Evolutionary conservation across 495 filamentous ascomycete genomes (phyloP).

Genomic region (Glutinoglossum americanum): DNA sequence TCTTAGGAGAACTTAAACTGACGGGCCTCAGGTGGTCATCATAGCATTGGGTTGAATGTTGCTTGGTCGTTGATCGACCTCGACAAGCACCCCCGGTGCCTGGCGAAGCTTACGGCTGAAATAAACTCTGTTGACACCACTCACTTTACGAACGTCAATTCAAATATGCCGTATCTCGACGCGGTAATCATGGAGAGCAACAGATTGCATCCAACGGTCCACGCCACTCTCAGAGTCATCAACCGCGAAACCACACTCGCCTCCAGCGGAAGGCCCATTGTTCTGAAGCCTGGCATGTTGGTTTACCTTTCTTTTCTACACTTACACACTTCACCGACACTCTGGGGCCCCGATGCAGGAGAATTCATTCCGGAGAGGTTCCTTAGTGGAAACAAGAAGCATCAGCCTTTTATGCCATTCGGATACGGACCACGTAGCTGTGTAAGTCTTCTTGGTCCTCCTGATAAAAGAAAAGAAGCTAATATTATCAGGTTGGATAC

Average conservation of each 20-base stretch:
- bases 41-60: slow-evolving; percentile 6
- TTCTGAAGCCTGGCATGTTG: slow-evolving; percentile 10
- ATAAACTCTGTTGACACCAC: slow-evolving; percentile 8
- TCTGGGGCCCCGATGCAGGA: slow-evolving; percentile 7
- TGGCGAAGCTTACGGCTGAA: slow-evolving; percentile 5
- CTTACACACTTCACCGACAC: slow-evolving; percentile 8
- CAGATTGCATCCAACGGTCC: slow-evolving; percentile 9
- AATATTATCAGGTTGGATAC: slow-evolving; percentile 3
- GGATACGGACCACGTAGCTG: slow-evolving; percentile 11
- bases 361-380: slow-evolving; percentile 9
- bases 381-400: slow-evolving; percentile 8
- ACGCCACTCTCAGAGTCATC: slow-evolving; percentile 2
- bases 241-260: slow-evolving; percentile 4
- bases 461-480: neutral
- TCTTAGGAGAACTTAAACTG: neutral
- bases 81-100: slow-evolving; percentile 5
- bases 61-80: slow-evolving; percentile 6
- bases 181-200: slow-evolving; percentile 10
- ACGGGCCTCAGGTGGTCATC: slow-evolving; percentile 6
- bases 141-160: slow-evolving; percentile 9
- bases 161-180: slow-evolving; percentile 11
- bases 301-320: slow-evolving; percentile 9
- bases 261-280: slow-evolving; percentile 6
- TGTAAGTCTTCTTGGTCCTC: slow-evolving; percentile 7
- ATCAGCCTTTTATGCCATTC: slow-evolving; percentile 10